Evolutionary conservation across 2,329 filamentous ascomycete species (phyloP), one percentile per base, ranked within the genome.

Genomic region (Sordariomycetes sp.): DNA sequence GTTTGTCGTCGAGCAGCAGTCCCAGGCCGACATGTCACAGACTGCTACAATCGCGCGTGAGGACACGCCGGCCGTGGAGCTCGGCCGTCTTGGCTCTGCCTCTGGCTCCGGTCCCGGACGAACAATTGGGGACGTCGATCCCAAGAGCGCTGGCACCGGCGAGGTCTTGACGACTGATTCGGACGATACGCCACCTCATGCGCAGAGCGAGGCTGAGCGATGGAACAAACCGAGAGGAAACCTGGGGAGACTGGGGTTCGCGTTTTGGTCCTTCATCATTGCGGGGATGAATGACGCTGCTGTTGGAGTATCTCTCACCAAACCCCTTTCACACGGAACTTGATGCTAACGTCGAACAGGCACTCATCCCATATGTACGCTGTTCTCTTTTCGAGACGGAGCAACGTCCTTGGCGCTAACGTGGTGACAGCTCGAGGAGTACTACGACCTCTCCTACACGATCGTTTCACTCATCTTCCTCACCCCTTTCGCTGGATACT

Each of bases 281-380:
- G 68, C 76, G 40, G 77, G 77, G 0, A 66, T 74, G 54, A 80
- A 79, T 40, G 77, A 82, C 50, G 76, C 69, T 4, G 68, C 72
- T 12, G 68, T 73, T 34, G 74, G 75, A 33, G 71, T 72, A 59
- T 37, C 62, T 52, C 20, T 8, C 9, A n/a, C 8, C 17, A 14
- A n/a, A 10, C 11, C 17, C 19, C 30, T 5, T 7, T 19, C 21
- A n/a, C 11, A 12, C 10, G 21, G 16, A 32, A 4, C 7, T 3
- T 21, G 15, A 21, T 8, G n/a, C 19, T 20, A 20, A 12, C 14
- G 8, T 21, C 14, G 34, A 5, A 20, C 32, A 63, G 50, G 51
- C 59, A 18, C 48, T 65, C 21, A 51, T 67, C 32, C 58, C 58
- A 37, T 56, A 58, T 30, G 58, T 63, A 47, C 34, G 52, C 41